Evolutionary conservation across 2,329 filamentous ascomycete species (phyloP).

Genomic region (Lithohypha guttulata): DNA sequence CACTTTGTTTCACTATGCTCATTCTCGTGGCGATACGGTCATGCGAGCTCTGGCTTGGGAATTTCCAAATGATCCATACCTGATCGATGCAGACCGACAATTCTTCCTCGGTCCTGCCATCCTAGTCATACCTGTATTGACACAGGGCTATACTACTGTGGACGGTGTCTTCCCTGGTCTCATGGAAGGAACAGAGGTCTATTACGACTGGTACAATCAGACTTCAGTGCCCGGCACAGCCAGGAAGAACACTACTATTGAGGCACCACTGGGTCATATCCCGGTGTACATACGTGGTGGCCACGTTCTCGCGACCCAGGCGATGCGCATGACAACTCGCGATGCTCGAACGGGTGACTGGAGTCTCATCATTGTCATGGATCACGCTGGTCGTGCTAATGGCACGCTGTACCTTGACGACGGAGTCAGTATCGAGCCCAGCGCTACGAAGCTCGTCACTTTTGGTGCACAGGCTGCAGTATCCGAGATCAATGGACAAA

Average conservation of each 20-base stretch:
- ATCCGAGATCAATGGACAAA: slow-evolving; percentile 27
- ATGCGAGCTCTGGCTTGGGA: slow-evolving; percentile 64
- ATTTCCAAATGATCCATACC: slow-evolving; percentile 58
- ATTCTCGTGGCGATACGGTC: slow-evolving; percentile 55
- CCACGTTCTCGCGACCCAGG: slow-evolving; percentile 55
- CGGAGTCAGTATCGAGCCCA: slow-evolving; percentile 53
- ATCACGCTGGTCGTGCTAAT: slow-evolving; percentile 42
- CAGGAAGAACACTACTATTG: slow-evolving; percentile 45
- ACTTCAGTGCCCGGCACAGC: slow-evolving; percentile 42
- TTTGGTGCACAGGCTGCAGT: slow-evolving; percentile 29
- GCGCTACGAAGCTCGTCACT: slow-evolving; percentile 43
- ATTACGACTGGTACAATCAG: slow-evolving; percentile 75
- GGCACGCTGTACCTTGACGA: slow-evolving; percentile 65
- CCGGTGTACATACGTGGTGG: slow-evolving; percentile 62
- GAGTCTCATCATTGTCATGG: slow-evolving; percentile 54
- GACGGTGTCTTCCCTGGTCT: slow-evolving; percentile 60
- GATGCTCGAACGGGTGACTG: slow-evolving; percentile 55
- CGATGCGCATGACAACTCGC: slow-evolving; percentile 56
- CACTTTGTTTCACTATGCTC: slow-evolving; percentile 58
- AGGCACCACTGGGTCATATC: slow-evolving; percentile 56
- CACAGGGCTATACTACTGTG: slow-evolving; percentile 49
- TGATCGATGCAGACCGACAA: slow-evolving; percentile 57
- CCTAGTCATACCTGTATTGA: slow-evolving; percentile 56
- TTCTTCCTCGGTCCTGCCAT: slow-evolving; percentile 59
- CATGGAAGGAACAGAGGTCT: slow-evolving; percentile 40